These are phyloP conservation scores for Glycine soja DNA, from an alignment of 306 rosid species.

Conservation along the genomic window DNA sequence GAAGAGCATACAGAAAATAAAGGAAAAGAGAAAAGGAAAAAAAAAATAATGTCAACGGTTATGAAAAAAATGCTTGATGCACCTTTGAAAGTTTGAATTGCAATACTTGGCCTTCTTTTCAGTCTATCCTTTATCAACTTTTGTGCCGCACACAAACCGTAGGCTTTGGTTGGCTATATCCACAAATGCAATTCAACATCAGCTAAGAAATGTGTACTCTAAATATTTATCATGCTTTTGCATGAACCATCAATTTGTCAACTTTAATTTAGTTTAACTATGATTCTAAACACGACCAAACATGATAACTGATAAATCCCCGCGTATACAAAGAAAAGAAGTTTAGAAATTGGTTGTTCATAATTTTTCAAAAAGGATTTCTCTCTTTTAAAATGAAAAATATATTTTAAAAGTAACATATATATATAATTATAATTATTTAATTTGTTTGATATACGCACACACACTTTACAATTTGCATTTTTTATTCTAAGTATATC, in stretches of 20 bases:
- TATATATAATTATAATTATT: no score
- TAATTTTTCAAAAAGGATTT: background rate
- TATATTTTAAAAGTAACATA: no score
- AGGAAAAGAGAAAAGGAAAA: background rate
- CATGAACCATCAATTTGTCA: conserved; percentile 26
- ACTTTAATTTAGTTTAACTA: conserved; percentile 5
- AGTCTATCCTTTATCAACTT: conserved; percentile 78
- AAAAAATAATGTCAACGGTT: conserved; percentile 77
- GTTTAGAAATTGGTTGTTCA: background rate
- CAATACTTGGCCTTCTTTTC: conserved; percentile 59
- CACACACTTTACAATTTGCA: no score
- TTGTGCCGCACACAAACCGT: conserved; percentile 67
- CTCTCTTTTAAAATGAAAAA: no score
- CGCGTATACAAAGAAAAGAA: background rate
- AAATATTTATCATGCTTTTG: background rate
- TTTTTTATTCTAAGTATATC: no score
- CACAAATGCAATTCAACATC: background rate
- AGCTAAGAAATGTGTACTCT: background rate
- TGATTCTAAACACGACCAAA: background rate
- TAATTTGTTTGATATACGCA: no score
- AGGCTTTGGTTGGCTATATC: conserved; percentile 52
- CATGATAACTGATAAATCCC: no score
- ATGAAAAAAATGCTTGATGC: conserved; percentile 57
- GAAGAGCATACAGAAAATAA: background rate
- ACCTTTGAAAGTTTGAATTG: conserved; percentile 61